phyloP scores from a whole-genome alignment of 2,329 filamentous ascomycete genomes.

The Bipolaris gigantea region DNA sequence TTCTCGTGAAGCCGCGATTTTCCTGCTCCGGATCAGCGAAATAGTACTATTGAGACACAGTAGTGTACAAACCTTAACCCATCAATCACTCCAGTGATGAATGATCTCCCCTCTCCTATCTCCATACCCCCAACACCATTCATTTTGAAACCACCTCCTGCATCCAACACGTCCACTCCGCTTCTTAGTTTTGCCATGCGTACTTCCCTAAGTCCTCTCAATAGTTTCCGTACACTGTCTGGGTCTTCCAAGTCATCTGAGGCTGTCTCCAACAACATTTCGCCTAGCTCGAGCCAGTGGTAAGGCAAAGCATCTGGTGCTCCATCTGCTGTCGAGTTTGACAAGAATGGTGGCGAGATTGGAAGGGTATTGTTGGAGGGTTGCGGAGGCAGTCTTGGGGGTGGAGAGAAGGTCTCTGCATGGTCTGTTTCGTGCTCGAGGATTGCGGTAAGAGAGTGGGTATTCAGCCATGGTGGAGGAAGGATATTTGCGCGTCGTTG shows the following conservation, averaged over 20 bases:
- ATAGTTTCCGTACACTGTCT: slow-evolving; percentile 71
- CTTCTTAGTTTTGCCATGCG: slow-evolving; percentile 85
- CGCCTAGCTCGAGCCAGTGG: slow-evolving; percentile 91
- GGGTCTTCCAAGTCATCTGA: slow-evolving; percentile 77
- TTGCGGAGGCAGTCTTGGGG: slow-evolving; percentile 68
- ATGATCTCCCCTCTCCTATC: slow-evolving; percentile 80
- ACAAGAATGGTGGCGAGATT: slow-evolving; percentile 70
- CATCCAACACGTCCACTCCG: slow-evolving; percentile 71
- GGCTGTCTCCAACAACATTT: slow-evolving; percentile 83
- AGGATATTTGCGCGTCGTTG: slow-evolving; percentile 92
- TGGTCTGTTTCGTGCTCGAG: slow-evolving; percentile 78
- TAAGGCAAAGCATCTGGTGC: slow-evolving; percentile 77
- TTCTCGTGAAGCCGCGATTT: slow-evolving; percentile 80
- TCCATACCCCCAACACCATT: slow-evolving; percentile 92
- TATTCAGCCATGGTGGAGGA: slow-evolving; percentile 84
- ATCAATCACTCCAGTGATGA: slow-evolving; percentile 84
- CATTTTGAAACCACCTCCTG: slow-evolving; percentile 70
- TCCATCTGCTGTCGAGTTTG: slow-evolving; percentile 70
- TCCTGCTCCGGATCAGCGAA: slow-evolving; percentile 52
- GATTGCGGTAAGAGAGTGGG: slow-evolving; percentile 73
- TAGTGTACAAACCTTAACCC: slow-evolving; percentile 61
- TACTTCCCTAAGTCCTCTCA: slow-evolving; percentile 84
- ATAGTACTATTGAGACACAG: too few relatives aligned
- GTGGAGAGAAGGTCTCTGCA: slow-evolving; percentile 72
- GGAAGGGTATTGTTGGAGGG: slow-evolving; percentile 47